phyloP scores from a whole-genome alignment of 495 filamentous ascomycete genomes.

The Penicillium malachiteum region DNA sequence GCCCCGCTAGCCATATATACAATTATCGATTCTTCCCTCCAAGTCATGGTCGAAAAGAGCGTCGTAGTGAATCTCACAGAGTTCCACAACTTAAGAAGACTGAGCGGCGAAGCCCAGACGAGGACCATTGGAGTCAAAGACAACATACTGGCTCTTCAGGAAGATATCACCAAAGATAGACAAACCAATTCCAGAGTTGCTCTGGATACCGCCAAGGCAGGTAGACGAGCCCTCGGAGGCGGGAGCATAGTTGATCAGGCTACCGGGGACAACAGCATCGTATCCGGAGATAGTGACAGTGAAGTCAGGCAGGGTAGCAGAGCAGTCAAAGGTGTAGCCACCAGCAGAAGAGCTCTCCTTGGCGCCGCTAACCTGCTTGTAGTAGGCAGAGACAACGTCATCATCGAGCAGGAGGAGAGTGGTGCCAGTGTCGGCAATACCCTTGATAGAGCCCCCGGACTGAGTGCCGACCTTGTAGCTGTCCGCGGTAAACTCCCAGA shows the following conservation, averaged over 20 bases:
- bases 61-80: background rate
- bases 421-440: slow-evolving; percentile 64
- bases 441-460: slow-evolving; percentile 26
- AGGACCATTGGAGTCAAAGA: slow-evolving; percentile 62
- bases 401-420: slow-evolving; percentile 65
- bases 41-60: background rate
- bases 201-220: slow-evolving; percentile 67
- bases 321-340: slow-evolving; percentile 71
- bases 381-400: slow-evolving; percentile 62
- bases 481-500: slow-evolving; percentile 66
- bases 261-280: slow-evolving; percentile 43
- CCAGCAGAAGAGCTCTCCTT: slow-evolving; percentile 46
- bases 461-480: slow-evolving; percentile 60
- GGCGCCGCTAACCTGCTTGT: slow-evolving; percentile 54
- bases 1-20: slow-evolving; percentile 13
- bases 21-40: background rate
- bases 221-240: slow-evolving; percentile 41
- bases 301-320: slow-evolving; percentile 59
- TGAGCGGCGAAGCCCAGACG: slow-evolving; percentile 61
- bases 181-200: slow-evolving; percentile 60
- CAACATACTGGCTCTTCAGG: slow-evolving; percentile 75
- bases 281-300: slow-evolving; percentile 53
- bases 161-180: slow-evolving; percentile 77
- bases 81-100: slow-evolving; percentile 20
- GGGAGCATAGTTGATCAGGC: slow-evolving; percentile 45